These are phyloP conservation scores for Obba rivulosa DNA, from an alignment of 768 basidiomycete genomes.

Conservation along the genomic window DNA sequence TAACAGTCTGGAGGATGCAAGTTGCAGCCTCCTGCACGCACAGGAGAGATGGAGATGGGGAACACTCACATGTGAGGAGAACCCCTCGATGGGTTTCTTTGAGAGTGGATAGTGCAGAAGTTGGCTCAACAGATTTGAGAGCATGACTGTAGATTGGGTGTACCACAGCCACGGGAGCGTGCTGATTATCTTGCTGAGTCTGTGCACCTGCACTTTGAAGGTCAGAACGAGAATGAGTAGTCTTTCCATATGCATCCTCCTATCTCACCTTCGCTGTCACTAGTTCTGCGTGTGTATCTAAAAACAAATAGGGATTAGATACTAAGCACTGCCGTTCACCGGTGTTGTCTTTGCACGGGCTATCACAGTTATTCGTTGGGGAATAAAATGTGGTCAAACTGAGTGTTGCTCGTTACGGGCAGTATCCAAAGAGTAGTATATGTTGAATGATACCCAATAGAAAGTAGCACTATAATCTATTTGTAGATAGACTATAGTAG, in stretches of 20 bases:
- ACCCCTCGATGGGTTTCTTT: slow-evolving; percentile 49
- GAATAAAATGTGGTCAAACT: too few species aligned
- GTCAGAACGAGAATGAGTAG: not conserved
- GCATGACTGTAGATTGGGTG: slow-evolving; percentile 55
- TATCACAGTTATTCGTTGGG: too few species aligned
- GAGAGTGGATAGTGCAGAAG: slow-evolving; percentile 85
- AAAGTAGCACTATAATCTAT: too few species aligned
- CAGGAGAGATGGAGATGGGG: not conserved
- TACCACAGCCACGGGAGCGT: slow-evolving; percentile 82
- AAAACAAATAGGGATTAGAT: too few species aligned
- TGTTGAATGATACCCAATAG: too few species aligned
- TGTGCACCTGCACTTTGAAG: slow-evolving; percentile 47
- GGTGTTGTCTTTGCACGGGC: too few species aligned
- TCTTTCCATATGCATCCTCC: not conserved
- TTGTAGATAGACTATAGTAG: too few species aligned
- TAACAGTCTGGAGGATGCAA: not conserved
- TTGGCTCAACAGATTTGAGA: slow-evolving; percentile 64
- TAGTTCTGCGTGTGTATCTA: too few species aligned
- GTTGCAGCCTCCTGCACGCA: not conserved
- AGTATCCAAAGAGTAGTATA: too few species aligned
- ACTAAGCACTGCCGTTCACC: too few species aligned
- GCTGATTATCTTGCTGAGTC: slow-evolving; percentile 56
- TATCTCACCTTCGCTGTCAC: slow-evolving; percentile 56
- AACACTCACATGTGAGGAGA: slow-evolving; percentile 53
- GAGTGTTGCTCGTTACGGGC: too few species aligned